A percentile compares a stretch with the other conserved stretches of the same genome.
Evolutionary conservation across 176 grass and related monocot species (phyloP).

Genomic region (Elymus sibiricus): DNA sequence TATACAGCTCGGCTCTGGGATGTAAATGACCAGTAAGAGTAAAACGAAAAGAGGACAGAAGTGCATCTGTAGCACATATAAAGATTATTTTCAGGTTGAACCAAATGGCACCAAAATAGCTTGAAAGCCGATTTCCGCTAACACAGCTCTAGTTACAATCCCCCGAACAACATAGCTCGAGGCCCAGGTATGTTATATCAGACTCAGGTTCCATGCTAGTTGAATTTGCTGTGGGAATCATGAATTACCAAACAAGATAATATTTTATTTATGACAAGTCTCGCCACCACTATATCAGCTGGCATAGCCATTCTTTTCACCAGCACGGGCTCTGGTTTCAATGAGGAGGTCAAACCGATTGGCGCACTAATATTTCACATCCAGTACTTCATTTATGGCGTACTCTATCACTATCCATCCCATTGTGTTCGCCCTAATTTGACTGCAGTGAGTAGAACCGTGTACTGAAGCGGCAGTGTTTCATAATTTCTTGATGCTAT

Average conservation of each 20-base stretch:
- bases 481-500: background rate
- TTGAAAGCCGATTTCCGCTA: background rate
- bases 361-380: background rate
- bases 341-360: background rate
- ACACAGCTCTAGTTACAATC: background rate
- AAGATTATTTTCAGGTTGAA: constrained; percentile 5
- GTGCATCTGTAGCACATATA: background rate
- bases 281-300: background rate
- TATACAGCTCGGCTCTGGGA: background rate
- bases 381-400: background rate
- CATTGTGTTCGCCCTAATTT: background rate
- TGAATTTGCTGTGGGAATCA: background rate
- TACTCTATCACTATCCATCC: background rate
- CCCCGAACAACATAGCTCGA: background rate
- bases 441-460: background rate
- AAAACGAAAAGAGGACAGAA: background rate
- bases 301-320: background rate
- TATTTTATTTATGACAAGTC: background rate
- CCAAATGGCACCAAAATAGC: background rate
- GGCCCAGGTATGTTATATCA: background rate
- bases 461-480: background rate
- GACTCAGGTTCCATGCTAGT: background rate
- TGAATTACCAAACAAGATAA: background rate
- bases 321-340: background rate
- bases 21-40: background rate